A percentile compares a stretch with the other conserved stretches of the same genome.
phyloP scores from a whole-genome alignment of 148 eudicot species.

The Spergularia bocconei region DNA sequence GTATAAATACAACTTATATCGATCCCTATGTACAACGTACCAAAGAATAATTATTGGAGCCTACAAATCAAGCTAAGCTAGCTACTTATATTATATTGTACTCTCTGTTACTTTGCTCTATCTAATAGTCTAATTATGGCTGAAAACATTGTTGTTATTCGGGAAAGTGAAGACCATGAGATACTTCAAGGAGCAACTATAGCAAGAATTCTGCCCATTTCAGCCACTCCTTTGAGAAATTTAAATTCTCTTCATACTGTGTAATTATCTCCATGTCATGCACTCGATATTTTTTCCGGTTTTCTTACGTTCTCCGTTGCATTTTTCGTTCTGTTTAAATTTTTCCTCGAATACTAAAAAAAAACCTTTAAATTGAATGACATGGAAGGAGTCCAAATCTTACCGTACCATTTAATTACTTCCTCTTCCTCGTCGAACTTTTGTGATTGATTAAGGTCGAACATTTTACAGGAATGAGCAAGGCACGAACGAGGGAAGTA shows the following conservation, averaged over 20 bases:
- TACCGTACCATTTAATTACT: too few species aligned
- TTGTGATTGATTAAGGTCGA: background rate
- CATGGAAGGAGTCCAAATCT: too few species aligned
- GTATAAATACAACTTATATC: background rate
- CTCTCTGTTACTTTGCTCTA: background rate
- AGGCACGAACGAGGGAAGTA: background rate
- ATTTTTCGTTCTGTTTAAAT: too few species aligned
- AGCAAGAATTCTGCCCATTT: slow-evolving; percentile 26
- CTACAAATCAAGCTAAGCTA: background rate
- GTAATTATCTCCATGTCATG: slow-evolving; percentile 6
- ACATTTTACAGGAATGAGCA: slow-evolving; percentile 17
- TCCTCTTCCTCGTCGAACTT: background rate
- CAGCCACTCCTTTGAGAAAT: slow-evolving; percentile 22
- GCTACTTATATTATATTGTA: background rate
- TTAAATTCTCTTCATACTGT: background rate
- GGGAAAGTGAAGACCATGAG: slow-evolving; percentile 4
- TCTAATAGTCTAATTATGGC: slow-evolving; percentile 14
- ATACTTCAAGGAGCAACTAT: slow-evolving; percentile 18
- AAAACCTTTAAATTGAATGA: too few species aligned
- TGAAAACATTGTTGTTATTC: slow-evolving; percentile 18
- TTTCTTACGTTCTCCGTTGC: background rate
- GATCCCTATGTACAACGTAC: background rate
- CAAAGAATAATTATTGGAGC: background rate
- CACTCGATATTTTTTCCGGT: background rate
- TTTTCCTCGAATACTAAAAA: too few species aligned